Base-by-base conservation (phyloP, 164 flowering plant species). In the Macadamia integrifolia region DNA sequence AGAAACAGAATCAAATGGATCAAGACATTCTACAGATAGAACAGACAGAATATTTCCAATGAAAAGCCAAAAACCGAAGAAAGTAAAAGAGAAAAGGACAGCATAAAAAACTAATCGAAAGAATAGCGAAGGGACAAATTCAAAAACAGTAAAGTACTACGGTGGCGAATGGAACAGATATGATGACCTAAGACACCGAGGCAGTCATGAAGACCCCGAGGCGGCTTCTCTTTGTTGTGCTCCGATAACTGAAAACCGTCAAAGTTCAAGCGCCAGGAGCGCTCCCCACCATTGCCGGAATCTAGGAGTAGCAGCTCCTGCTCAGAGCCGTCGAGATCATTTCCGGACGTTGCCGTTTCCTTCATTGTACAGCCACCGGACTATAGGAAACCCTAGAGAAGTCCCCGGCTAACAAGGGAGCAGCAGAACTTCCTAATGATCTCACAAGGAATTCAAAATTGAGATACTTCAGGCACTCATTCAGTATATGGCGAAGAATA, bases 231-330 rank as follows among this genome's bases (percentile, higher is more conserved):
- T 61, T 48, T 77, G 65, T 73, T 84, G 72, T 35, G 40, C 40
- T 87, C 86, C 1, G 88, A 80, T 14, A 87, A 58, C 83, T 83
- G 86, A 55, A 80, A 68, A 1, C 86, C 83, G 13, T 88, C 87
- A 72, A 92, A 92, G 82, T 92, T 92, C 71, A 92, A 71, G 72
- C 94, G 85, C 98, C 98, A 90, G 0, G 96, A 83, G 3, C 40
- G 40, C 40, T 35, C 40, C 35, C 62, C 42, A 46, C 66, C 80
- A 63, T 61, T 67, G n/a, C 52, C 71, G 18, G 73, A 42, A 10
- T 69, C 76, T 42, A 44, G 55, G 75, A 83, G 43, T 18, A 35
- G 40, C 40, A 83, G 74, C 50, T 65, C 66, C 73, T 80, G 82
- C 76, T 87, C 91, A 43, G 78, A 57, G 55, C 57, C 81, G 3